A percentile compares a stretch with the other conserved stretches of the same genome.
Evolutionary conservation across 495 filamentous ascomycete species (phyloP).

Genomic region (Xylaria nigripes): DNA sequence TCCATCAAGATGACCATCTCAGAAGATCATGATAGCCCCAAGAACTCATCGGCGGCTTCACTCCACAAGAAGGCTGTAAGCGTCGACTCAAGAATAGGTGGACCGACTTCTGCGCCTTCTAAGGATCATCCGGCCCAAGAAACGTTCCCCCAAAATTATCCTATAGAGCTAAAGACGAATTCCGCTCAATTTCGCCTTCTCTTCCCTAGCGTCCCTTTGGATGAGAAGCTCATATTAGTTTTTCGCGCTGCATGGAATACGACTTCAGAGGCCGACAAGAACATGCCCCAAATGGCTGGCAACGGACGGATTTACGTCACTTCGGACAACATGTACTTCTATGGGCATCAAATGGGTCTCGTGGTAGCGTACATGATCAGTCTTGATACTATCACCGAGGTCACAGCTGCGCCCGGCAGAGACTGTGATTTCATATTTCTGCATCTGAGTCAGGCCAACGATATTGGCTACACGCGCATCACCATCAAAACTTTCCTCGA

Average conservation of each 20-base stretch:
- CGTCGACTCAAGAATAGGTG: slow-evolving; percentile 52
- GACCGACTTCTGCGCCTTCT: slow-evolving; percentile 29
- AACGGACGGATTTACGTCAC: slow-evolving; percentile 86
- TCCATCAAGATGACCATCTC: slow-evolving; percentile 33
- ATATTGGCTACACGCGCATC: slow-evolving; percentile 59
- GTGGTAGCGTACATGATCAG: slow-evolving; percentile 70
- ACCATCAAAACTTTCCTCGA: slow-evolving; percentile 91
- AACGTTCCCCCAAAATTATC: slow-evolving; percentile 75
- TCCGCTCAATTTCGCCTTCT: slow-evolving; percentile 88
- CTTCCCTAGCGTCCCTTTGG: slow-evolving; percentile 67
- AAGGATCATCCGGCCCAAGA: slow-evolving; percentile 36
- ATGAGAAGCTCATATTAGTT: slow-evolving; percentile 69
- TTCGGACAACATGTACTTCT: slow-evolving; percentile 80
- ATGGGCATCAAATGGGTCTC: slow-evolving; percentile 88
- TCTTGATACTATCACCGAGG: slow-evolving; percentile 70
- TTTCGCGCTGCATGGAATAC: slow-evolving; percentile 49
- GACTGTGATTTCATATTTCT: slow-evolving; percentile 93
- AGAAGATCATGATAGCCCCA: slow-evolving; percentile 20
- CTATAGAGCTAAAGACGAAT: slow-evolving; percentile 71
- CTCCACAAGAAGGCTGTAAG: slow-evolving; percentile 77
- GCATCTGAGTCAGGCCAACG: slow-evolving; percentile 61
- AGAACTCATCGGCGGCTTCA: slow-evolving; percentile 11
- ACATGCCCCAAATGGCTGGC: slow-evolving; percentile 32
- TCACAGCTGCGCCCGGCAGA: slow-evolving; percentile 79
- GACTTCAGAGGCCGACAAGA: slow-evolving; percentile 30